A percentile compares a stretch with the other conserved stretches of the same genome.
Conservation (phyloP, 2,329 filamentous ascomycete species). For the Penicillium olsonii region DNA sequence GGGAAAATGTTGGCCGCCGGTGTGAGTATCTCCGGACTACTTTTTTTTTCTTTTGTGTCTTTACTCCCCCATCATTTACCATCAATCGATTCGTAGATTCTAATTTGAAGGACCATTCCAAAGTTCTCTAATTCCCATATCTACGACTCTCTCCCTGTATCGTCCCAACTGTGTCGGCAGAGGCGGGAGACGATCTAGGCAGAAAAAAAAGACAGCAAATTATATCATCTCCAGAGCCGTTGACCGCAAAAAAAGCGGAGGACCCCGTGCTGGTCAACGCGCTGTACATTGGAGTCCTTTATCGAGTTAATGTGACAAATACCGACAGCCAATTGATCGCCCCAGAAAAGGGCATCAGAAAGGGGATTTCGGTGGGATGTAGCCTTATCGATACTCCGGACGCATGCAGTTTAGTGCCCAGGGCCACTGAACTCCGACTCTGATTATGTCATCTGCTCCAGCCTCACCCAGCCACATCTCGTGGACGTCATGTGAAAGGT, state of each 20-base stretch:
- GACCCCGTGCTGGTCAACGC: conserved; percentile 23
- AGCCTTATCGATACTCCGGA: conserved; percentile 22
- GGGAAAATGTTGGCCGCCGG: conserved; percentile 41
- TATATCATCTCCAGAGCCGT: conserved; percentile 5
- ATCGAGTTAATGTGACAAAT: conserved; percentile 29
- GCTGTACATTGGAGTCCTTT: conserved; percentile 27
- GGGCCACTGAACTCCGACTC: not conserved
- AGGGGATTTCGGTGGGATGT: conserved; percentile 24
- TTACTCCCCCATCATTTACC: conserved; percentile 1
- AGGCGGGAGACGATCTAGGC: conserved; percentile 8
- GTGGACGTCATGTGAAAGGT: conserved; percentile 19
- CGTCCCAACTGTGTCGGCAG: conserved; percentile 4
- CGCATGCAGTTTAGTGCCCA: not conserved
- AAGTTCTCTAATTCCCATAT: not conserved
- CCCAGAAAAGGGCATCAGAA: conserved; percentile 11
- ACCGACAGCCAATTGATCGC: conserved; percentile 23
- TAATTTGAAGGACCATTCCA: not conserved
- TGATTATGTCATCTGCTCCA: conserved; percentile 1
- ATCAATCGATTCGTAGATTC: not conserved
- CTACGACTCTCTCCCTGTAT: not conserved
- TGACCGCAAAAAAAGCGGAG: conserved; percentile 16
- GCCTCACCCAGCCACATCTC: conserved; percentile 14
- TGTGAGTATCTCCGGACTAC: conserved; percentile 28
- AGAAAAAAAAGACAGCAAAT: conserved; percentile 5
- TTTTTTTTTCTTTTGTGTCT: conserved; percentile 10